Percentiles rank a stretch among this genome's conserved stretches.
Evolutionary conservation across 1,284 basidiomycete species (phyloP).

Genomic region (Lentinula novae-zelandiae): DNA sequence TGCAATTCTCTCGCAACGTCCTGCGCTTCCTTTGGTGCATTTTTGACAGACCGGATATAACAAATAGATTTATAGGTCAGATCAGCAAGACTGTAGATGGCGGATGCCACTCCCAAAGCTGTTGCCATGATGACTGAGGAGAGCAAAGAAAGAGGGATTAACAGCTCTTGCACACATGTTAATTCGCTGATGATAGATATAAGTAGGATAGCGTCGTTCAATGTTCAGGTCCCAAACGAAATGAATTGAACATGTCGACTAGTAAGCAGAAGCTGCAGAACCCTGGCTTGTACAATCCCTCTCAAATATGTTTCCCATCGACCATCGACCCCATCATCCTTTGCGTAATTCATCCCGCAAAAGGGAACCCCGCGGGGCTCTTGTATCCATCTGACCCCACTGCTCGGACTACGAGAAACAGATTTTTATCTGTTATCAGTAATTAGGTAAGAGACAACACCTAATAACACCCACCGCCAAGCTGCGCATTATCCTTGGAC

Average conservation of each 20-base stretch:
- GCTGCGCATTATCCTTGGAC: conserved; percentile 50
- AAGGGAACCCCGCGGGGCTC: conserved; percentile 12
- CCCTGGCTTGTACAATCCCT: too few species aligned
- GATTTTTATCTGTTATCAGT: background rate
- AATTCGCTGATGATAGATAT: too few species aligned
- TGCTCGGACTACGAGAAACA: conserved; percentile 3
- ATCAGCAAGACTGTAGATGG: background rate
- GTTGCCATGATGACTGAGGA: background rate
- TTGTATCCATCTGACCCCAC: conserved; percentile 10
- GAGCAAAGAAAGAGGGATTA: background rate
- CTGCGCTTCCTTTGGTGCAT: background rate
- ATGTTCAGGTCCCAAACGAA: too few species aligned
- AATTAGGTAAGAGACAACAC: conserved; percentile 30
- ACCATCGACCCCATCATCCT: background rate
- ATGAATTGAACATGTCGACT: too few species aligned
- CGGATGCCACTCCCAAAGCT: background rate
- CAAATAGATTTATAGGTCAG: background rate
- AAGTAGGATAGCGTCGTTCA: too few species aligned
- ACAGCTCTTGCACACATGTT: background rate
- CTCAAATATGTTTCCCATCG: too few species aligned
- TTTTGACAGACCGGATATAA: background rate
- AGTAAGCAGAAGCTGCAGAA: too few species aligned
- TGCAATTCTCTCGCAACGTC: background rate
- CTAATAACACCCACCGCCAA: conserved; percentile 41
- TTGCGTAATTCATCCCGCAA: background rate